Percentiles rank a stretch among this genome's conserved stretches.
phyloP scores from a whole-genome alignment of 495 filamentous ascomycete species.

The Penicillium robsamsonii region DNA sequence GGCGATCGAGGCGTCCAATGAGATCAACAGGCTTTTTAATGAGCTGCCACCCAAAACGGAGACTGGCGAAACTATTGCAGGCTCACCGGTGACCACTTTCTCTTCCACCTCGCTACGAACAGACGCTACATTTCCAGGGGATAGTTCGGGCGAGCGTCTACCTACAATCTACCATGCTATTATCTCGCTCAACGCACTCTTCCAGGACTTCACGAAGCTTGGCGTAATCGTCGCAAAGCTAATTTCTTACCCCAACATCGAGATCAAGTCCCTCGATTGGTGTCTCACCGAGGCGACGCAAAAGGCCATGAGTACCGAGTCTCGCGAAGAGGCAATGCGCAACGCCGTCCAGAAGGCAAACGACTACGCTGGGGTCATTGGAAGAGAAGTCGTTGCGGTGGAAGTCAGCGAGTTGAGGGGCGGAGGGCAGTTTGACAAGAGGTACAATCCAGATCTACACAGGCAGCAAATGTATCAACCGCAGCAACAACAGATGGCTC shows the following conservation, averaged over 20 bases:
- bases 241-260: constrained; percentile 11
- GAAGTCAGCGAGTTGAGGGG: constrained; percentile 1
- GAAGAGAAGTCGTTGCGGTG: constrained; percentile 15
- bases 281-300: constrained; percentile 19
- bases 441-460: neutral
- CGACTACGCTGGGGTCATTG: constrained; percentile 22
- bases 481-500: neutral
- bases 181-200: constrained; percentile 8
- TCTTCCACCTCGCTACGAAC: neutral
- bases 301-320: constrained; percentile 11
- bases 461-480: too few relatives aligned
- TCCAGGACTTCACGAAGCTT: constrained; percentile 19
- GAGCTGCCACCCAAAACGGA: neutral
- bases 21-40: neutral
- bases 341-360: constrained; percentile 22
- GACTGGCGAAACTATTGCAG: neutral
- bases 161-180: neutral
- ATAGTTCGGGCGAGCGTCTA: neutral
- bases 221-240: constrained; percentile 16
- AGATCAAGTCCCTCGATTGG: constrained; percentile 24
- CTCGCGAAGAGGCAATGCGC: constrained; percentile 19
- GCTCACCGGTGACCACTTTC: neutral
- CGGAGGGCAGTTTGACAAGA: neutral
- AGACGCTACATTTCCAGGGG: too few relatives aligned
- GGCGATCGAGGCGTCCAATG: neutral